Conservation (phyloP, 2,329 filamentous ascomycete species). For the Hypomyces rosellus region DNA sequence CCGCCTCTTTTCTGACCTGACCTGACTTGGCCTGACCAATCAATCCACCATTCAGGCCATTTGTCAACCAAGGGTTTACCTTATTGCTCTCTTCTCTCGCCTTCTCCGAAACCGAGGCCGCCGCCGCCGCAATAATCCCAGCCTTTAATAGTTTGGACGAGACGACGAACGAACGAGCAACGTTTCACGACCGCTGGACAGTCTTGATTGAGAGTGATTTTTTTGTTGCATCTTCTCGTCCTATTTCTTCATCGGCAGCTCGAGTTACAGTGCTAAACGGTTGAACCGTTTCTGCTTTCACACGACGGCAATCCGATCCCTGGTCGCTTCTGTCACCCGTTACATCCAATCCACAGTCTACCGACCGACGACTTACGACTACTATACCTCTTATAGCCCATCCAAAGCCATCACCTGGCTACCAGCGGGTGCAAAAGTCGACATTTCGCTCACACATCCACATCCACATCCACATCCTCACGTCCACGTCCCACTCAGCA, state of each 20-base stretch:
- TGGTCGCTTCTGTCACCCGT: neutral
- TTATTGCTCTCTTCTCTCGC: slow-evolving; percentile 11
- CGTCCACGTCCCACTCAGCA: neutral
- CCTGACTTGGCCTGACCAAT: slow-evolving; percentile 5
- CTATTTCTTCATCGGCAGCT: no score
- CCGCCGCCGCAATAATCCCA: slow-evolving; percentile 1
- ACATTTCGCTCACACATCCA: neutral
- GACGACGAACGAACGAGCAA: neutral
- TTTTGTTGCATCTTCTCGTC: neutral
- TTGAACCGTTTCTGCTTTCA: neutral
- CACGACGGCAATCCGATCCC: neutral
- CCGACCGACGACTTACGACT: neutral
- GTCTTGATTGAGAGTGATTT: slow-evolving; percentile 1
- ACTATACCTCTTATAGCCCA: neutral
- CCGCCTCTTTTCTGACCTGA: neutral
- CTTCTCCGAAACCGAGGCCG: slow-evolving; percentile 15
- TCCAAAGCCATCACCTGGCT: neutral
- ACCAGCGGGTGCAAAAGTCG: neutral
- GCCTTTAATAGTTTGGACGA: slow-evolving; percentile 1
- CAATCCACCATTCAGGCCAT: slow-evolving; percentile 6
- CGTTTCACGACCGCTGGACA: neutral
- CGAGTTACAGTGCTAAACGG: neutral
- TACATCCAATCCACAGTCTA: neutral
- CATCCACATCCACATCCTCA: neutral
- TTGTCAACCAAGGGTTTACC: neutral